A percentile compares a stretch with the other conserved stretches of the same genome.
These are phyloP conservation scores for Trichoderma atroviride DNA, from an alignment of 2,329 filamentous ascomycete genomes.

Conservation along the genomic window DNA sequence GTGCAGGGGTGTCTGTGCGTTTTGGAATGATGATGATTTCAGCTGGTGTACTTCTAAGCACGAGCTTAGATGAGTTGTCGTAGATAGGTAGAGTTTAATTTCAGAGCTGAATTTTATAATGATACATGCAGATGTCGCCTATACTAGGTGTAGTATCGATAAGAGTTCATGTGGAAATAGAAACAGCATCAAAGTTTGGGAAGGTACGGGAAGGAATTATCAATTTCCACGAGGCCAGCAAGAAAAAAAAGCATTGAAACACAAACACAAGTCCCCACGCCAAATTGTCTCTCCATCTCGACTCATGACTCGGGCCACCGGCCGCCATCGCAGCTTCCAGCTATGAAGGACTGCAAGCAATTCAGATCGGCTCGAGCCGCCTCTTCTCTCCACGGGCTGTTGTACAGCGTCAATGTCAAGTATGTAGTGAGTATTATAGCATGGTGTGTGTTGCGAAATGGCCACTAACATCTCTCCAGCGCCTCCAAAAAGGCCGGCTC, in stretches of 20 bases:
- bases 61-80: neutral
- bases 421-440: too few species aligned
- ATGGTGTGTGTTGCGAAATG: neutral
- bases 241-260: neutral
- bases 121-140: neutral
- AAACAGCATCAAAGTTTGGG: neutral
- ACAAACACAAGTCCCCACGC: neutral
- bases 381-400: neutral
- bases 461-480: neutral
- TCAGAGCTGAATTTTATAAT: neutral
- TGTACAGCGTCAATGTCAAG: neutral
- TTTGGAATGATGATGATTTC: neutral
- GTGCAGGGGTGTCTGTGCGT: neutral
- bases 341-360: neutral
- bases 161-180: neutral
- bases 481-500: neutral
- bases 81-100: neutral
- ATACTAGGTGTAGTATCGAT: neutral
- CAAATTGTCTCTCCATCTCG: conserved; percentile 3
- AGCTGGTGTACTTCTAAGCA: neutral
- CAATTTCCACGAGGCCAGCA: neutral
- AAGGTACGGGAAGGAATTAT: conserved; percentile 15
- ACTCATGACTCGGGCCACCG: neutral
- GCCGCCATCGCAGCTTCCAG: neutral
- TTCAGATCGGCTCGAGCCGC: neutral